Evolutionary conservation across 116 monocot genomes (phyloP).

Genomic region (Papilionanthe hybrid): DNA sequence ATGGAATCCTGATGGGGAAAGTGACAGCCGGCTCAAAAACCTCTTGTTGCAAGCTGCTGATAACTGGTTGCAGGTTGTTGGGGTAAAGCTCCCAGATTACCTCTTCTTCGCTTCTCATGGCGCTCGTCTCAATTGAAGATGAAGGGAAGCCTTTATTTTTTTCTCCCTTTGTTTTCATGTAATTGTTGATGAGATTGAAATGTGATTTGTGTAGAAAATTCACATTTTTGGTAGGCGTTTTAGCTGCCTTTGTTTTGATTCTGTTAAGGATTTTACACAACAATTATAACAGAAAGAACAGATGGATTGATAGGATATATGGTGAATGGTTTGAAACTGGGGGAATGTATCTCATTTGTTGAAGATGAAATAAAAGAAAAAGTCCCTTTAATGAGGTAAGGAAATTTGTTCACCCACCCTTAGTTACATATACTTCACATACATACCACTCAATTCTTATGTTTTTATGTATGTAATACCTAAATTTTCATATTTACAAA

Average conservation of each 20-base stretch:
- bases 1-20: constrained; percentile 45
- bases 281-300: neutral
- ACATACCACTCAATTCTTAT: too few relatives aligned
- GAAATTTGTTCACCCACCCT: too few relatives aligned
- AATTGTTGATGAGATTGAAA: neutral
- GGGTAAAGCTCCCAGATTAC: constrained; percentile 53
- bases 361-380: neutral
- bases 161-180: neutral
- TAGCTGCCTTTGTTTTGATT: neutral
- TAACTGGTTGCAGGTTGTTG: constrained; percentile 43
- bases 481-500: too few relatives aligned
- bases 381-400: neutral
- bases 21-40: constrained; percentile 27
- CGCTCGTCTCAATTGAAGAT: neutral
- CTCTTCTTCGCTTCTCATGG: constrained; percentile 51
- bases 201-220: neutral
- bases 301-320: neutral
- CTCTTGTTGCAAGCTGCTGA: constrained; percentile 52
- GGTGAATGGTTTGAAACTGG: neutral
- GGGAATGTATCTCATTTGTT: neutral
- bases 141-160: neutral
- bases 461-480: too few relatives aligned
- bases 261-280: neutral
- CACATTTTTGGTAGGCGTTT: neutral
- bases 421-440: too few relatives aligned